Percentiles rank a stretch among this genome's conserved stretches.
These are phyloP conservation scores for Cladobotryum mycophilum DNA, from an alignment of 2,329 filamentous ascomycete species.

Conservation along the genomic window DNA sequence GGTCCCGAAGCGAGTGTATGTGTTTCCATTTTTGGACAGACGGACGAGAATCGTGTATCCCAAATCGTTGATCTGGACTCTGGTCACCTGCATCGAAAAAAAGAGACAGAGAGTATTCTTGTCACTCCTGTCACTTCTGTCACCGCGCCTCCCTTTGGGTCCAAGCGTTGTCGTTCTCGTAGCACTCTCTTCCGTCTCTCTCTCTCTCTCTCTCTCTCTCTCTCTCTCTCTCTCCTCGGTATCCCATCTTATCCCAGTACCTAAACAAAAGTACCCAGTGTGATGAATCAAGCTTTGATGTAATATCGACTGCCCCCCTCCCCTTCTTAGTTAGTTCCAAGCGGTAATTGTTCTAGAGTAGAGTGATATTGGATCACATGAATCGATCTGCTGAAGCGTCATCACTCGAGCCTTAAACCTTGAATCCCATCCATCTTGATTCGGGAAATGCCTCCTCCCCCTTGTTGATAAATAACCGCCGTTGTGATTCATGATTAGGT, in stretches of 20 bases:
- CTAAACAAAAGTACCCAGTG: neutral
- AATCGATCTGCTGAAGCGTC: too few relatives aligned
- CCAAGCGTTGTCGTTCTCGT: neutral
- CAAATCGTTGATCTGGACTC: neutral
- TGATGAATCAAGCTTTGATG: neutral
- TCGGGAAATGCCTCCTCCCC: too few relatives aligned
- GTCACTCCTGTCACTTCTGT: too few relatives aligned
- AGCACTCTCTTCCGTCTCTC: neutral
- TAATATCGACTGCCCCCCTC: neutral
- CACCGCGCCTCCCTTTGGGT: too few relatives aligned
- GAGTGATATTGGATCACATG: too few relatives aligned
- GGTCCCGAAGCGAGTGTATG: neutral
- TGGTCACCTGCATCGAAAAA: slow-evolving; percentile 3
- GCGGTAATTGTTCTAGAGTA: too few relatives aligned
- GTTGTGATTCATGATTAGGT: too few relatives aligned
- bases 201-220: too few relatives aligned
- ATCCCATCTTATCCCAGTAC: neutral
- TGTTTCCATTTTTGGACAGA: neutral
- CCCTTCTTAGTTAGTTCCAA: neutral
- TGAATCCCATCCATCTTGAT: too few relatives aligned
- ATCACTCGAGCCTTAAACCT: too few relatives aligned
- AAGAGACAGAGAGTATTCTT: too few relatives aligned
- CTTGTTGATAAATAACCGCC: too few relatives aligned
- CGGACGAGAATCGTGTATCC: neutral
- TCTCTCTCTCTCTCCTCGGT: neutral